Evolutionary conservation across 345 rosid genomes (phyloP), one percentile per base, ranked within the genome.

Genomic region (Camelina sativa): DNA sequence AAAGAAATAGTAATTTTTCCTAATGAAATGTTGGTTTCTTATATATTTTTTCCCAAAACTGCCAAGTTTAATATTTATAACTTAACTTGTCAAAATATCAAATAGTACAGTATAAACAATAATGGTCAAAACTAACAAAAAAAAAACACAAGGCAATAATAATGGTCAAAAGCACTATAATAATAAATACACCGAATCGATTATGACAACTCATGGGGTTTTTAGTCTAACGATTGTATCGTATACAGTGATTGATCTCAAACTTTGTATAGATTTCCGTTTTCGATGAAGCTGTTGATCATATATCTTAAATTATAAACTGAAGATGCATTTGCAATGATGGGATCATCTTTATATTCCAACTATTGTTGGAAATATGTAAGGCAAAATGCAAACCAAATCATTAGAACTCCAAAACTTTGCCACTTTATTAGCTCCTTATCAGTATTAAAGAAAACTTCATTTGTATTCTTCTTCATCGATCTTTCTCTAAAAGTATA

Each of bases 341-440:
- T 57, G 52, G 11, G 58, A 34, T 51, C 76, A 71, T 70, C 67
- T 71, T 76, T 70, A 28, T 64, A 57, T 46, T 62, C 38, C 67
- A 70, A 71, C 64, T 22, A 51, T 59, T 72, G 76, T 60, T 72
- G 68, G 67, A 72, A n/a, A 66, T 41, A 72, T 72, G 74, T 72
- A 65, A 72, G 81, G 69, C 23, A 60, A 72, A 78, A 66, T 72
- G 69, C 77, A 72, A 72, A 78, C 77, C 77, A 52, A 61, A 72
- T 78, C 69, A 78, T 78, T 72, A 72, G 34, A 72, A 77, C 63
- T 65, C 73, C 72, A n/a, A 57, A 71, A 77, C 69, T 66, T 77
- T 72, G 77, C 55, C 76, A 67, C 77, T 78, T 60, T 60, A 65
- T 60, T 60, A 65, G 50, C 66, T 52, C 69, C 67, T 50, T 48